Percentiles rank a stretch among this genome's conserved stretches.
phyloP scores from a whole-genome alignment of 2,329 filamentous ascomycete species.

The Alternaria atra region DNA sequence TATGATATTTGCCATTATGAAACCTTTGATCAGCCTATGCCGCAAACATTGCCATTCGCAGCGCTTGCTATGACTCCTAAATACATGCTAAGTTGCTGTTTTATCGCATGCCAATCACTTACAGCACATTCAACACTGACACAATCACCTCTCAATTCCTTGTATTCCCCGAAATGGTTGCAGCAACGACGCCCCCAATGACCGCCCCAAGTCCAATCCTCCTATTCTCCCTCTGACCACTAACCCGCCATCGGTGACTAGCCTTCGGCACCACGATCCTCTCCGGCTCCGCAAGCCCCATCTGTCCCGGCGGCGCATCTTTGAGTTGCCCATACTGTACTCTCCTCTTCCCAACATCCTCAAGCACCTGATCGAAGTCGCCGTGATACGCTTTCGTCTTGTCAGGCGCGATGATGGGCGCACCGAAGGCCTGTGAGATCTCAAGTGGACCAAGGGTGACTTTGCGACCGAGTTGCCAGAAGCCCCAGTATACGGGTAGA shows the following conservation, averaged over 20 bases:
- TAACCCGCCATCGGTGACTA: background rate
- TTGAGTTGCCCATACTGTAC: conserved; percentile 32
- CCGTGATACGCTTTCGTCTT: conserved; percentile 28
- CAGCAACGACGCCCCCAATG: conserved; percentile 24
- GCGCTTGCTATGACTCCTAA: background rate
- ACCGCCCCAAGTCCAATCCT: conserved; percentile 20
- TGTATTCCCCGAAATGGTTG: conserved; percentile 14
- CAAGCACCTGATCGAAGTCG: conserved; percentile 32
- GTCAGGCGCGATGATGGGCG: conserved; percentile 31
- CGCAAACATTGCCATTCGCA: background rate
- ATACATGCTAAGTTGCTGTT: background rate
- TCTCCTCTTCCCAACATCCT: conserved; percentile 28
- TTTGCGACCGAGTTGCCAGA: conserved; percentile 49
- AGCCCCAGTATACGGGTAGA: conserved; percentile 47
- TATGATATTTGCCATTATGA: background rate
- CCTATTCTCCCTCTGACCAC: conserved; percentile 6
- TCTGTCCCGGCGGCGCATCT: conserved; percentile 27
- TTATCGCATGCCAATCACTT: background rate
- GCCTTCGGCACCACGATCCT: conserved; percentile 15
- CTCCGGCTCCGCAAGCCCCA: conserved; percentile 34
- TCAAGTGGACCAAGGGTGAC: conserved; percentile 48
- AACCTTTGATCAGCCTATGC: background rate
- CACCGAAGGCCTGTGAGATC: conserved; percentile 48
- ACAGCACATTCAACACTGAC: background rate
- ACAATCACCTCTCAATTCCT: background rate